Base-by-base conservation (phyloP, 345 rosid genomes). In the Melaleuca alternifolia region DNA sequence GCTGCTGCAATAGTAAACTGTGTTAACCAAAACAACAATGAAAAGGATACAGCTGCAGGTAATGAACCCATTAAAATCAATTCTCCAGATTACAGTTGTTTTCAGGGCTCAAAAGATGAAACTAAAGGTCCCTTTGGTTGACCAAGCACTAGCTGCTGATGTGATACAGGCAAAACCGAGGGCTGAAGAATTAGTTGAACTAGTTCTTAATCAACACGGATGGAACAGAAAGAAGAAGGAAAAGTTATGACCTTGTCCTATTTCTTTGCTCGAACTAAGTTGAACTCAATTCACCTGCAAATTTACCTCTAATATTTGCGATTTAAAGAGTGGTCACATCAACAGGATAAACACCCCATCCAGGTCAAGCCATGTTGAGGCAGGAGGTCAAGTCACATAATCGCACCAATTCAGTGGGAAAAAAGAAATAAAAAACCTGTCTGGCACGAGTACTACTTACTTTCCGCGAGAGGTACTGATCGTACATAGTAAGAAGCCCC, bases 401-500 rank as follows among this genome's bases (percentile, higher is more conserved):
- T 13, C 48, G 20, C 54, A 82, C 30, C 84, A 82, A 28, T 24
- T 50, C 84, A 82, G 54, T 5, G 21, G 24, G 50, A 10, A 10
- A 50, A 20, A n/a, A 16, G 46, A 7, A 24, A 10, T 2, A 56
- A 15, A 51, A 44, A n/a, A 50, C 53, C 12, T 50, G 24, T 12
- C 28, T n/a, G 57, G 33, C 16, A 14, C 83, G 11, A 79, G 46
- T 0, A 1, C 14, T 37, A 50, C 86, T 89, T 85, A 97, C 98
- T 98, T 95, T 95, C 62, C 97, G 95, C 0, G 99, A 93, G 86
- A 96, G 92, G 86, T 90, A 96, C 88, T 97, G 99, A 86, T 96
- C 99, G 76, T 97, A 97, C 99, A 97, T 94, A 24, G 99, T 96
- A 87, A 97, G 96, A 2, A 96, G 95, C 81, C 99, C 99, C 82